A percentile compares a stretch with the other conserved stretches of the same genome.
Evolutionary conservation across 2,329 filamentous ascomycete genomes (phyloP).

Genomic region (Colletotrichum filicis): DNA sequence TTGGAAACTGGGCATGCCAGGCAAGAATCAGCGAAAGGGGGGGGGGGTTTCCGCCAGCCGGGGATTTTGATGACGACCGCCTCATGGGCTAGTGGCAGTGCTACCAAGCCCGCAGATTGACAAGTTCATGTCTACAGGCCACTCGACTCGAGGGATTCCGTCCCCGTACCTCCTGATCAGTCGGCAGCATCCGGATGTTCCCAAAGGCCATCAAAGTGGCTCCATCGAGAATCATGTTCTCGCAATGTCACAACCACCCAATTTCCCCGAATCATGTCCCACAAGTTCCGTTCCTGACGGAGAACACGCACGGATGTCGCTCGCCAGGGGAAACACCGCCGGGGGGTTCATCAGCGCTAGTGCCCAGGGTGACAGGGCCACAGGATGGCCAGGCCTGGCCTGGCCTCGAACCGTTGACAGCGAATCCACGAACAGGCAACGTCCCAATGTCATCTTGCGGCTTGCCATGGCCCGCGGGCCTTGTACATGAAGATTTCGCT

Average conservation of each 20-base stretch:
- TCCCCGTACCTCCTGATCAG: slow-evolving; percentile 15
- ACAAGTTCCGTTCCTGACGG: slow-evolving; percentile 21
- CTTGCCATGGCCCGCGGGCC: neutral
- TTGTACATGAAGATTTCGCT: neutral
- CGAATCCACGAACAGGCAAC: slow-evolving; percentile 8
- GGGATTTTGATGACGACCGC: slow-evolving; percentile 34
- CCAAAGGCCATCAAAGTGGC: slow-evolving; percentile 17
- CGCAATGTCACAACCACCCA: slow-evolving; percentile 19
- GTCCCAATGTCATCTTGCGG: neutral
- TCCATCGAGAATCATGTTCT: slow-evolving; percentile 17
- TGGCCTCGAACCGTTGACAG: slow-evolving; percentile 23
- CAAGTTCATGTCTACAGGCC: slow-evolving; percentile 3
- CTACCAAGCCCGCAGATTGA: slow-evolving; percentile 27
- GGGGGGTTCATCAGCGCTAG: neutral
- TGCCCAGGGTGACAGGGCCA: slow-evolving; percentile 18
- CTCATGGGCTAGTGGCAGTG: slow-evolving; percentile 27
- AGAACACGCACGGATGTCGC: slow-evolving; percentile 29
- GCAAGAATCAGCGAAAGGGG: neutral
- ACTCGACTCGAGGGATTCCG: neutral
- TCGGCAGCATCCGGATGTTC: slow-evolving; percentile 33
- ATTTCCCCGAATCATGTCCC: slow-evolving; percentile 36
- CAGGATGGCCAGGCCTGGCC: slow-evolving; percentile 21
- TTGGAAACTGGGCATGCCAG: neutral
- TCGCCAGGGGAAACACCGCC: neutral
- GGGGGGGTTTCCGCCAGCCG: slow-evolving; percentile 10